phyloP scores from a whole-genome alignment of 2,329 filamentous ascomycete species.

The Tolypocladium cylindrosporum region DNA sequence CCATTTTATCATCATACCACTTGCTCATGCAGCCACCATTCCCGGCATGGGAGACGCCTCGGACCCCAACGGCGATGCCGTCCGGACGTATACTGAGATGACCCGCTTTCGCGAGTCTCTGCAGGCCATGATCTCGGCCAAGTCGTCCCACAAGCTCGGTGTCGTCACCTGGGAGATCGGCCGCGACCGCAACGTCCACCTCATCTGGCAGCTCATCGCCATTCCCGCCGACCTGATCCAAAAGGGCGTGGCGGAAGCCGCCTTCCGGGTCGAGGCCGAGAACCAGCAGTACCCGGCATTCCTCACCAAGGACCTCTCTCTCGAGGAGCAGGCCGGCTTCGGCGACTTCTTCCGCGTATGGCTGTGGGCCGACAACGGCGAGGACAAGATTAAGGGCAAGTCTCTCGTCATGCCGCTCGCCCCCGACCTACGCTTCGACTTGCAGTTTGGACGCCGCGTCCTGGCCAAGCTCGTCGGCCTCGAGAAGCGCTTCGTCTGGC shows the following conservation, averaged over 20 bases:
- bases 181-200: constrained; percentile 69
- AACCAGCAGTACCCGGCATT: constrained; percentile 52
- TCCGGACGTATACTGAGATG: constrained; percentile 70
- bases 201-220: constrained; percentile 90
- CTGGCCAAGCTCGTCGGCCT: constrained; percentile 78
- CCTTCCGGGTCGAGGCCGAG: constrained; percentile 80
- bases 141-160: constrained; percentile 53
- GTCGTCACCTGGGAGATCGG: constrained; percentile 90
- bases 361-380: constrained; percentile 58
- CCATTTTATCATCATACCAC: constrained; percentile 85
- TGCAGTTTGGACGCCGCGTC: constrained; percentile 83
- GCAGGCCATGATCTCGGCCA: constrained; percentile 64
- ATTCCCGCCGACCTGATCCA: constrained; percentile 57
- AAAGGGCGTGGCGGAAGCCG: constrained; percentile 72
- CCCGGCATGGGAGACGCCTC: constrained; percentile 49
- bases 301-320: constrained; percentile 34
- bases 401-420: constrained; percentile 67
- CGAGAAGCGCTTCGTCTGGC: constrained; percentile 74
- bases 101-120: constrained; percentile 64
- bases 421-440: constrained; percentile 66
- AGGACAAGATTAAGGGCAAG: constrained; percentile 45
- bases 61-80: constrained; percentile 41
- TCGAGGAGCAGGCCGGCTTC: constrained; percentile 35
- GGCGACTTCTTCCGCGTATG: constrained; percentile 73
- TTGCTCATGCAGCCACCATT: constrained; percentile 71